Base-by-base conservation (phyloP, 495 filamentous ascomycete species). In the Hyaloscypha bicolor region DNA sequence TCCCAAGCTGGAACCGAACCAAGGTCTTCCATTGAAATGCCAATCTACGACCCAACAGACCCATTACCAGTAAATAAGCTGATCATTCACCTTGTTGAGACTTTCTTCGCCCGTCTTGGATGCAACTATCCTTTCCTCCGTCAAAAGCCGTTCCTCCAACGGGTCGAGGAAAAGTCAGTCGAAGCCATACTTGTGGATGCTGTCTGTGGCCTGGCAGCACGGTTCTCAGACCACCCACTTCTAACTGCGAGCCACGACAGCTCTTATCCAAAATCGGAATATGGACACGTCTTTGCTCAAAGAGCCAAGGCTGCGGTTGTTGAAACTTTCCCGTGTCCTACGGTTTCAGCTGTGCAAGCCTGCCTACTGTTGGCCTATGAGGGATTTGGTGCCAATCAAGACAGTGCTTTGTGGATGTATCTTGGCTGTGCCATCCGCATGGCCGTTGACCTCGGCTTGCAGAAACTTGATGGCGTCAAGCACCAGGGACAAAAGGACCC, bases 381-480 rank as follows among this genome's bases (percentile, higher is more conserved):
- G 68, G 88, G 91, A 52, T 96, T 96, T 66, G 92, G 92, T 14
- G 88, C 90, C 25, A 92, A 92, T 70, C 90, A 91, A 67, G 92
- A 94, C 72, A 94, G 92, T 75, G 91, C 91, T 3, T 79, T 96
- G 21, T 96, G 92, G 92, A 94, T 94, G 91, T 94, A 93, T 69
- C 79, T 94, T 19, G 92, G 92, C 0, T 88, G 92, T 65, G 88
- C 91, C 0, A 94, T 96, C 69, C 85, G 92, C 31, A 93, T 96
- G 91, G 91, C 90, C 0, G 86, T 93, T 63, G 92, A 96, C 74
- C 81, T 96, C 5, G 92, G 92, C 3, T 81, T 96, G 70, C 90
- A 92, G 67, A 94, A 92, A 58, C 76, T 88, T 33, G 90, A 91
- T 67, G 92, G 92, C 0, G 82, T 91, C 63, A 89, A 86, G 72